Percentiles rank a stretch among this genome's conserved stretches.
phyloP scores from a whole-genome alignment of 2,329 filamentous ascomycete genomes.

The Aspergillus sp. region DNA sequence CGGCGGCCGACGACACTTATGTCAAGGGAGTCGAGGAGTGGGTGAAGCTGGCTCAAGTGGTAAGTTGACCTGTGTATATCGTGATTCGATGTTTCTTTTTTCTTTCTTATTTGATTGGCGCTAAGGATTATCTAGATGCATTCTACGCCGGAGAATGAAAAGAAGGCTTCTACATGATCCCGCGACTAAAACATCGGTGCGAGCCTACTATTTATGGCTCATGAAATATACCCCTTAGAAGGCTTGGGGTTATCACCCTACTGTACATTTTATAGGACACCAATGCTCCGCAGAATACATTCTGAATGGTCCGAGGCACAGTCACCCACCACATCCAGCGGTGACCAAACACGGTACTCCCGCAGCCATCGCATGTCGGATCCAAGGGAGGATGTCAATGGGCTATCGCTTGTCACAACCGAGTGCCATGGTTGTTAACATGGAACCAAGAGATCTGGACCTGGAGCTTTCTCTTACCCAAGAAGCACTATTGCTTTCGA shows the following conservation, averaged over 20 bases:
- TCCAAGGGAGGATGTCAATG: neutral
- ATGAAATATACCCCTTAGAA: neutral
- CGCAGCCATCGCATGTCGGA: too few species aligned
- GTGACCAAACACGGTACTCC: neutral
- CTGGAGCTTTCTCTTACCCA: too few species aligned
- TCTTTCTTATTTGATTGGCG: neutral
- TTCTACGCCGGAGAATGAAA: conserved; percentile 12
- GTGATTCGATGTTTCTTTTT: neutral
- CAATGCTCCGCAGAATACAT: neutral
- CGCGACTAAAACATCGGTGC: neutral
- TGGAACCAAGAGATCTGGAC: too few species aligned
- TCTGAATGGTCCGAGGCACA: too few species aligned
- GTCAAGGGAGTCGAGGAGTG: conserved; percentile 77
- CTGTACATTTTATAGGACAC: neutral
- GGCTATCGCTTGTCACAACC: neutral
- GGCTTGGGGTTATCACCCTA: neutral
- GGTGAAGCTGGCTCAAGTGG: conserved; percentile 69
- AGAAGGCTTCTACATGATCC: conserved; percentile 16
- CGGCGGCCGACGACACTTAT: conserved; percentile 67
- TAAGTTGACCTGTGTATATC: conserved; percentile 39
- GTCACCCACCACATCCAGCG: neutral
- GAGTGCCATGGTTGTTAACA: neutral
- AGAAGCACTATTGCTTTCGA: too few species aligned
- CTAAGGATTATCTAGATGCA: conserved; percentile 29
- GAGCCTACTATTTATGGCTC: neutral